These are phyloP conservation scores for Hypsizygus marmoreus DNA, from an alignment of 768 basidiomycete genomes.

Conservation along the genomic window DNA sequence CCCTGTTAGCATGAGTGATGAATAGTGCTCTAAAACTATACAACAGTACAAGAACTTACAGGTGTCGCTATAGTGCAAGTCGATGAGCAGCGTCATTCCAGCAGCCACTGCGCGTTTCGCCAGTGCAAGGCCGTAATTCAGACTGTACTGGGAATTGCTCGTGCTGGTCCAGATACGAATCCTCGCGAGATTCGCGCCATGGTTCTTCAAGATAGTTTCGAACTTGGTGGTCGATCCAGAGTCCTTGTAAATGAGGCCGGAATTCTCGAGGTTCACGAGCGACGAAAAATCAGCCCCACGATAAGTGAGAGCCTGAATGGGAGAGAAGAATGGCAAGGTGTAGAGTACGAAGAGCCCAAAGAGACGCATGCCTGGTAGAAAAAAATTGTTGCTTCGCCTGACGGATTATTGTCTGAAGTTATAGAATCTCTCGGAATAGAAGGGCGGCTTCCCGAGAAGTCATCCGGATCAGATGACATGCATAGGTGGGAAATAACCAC, in stretches of 20 bases:
- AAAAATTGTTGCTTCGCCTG: too few relatives aligned
- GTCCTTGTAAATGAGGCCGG: conserved; percentile 48
- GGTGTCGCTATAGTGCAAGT: conserved; percentile 68
- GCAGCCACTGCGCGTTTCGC: conserved; percentile 58
- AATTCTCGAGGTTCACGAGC: conserved; percentile 50
- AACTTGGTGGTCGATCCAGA: conserved; percentile 37
- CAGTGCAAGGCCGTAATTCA: conserved; percentile 51
- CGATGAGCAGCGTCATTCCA: conserved; percentile 56
- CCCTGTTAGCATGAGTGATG: conserved; percentile 42
- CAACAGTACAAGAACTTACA: conserved; percentile 34
- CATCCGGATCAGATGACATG: conserved; percentile 11
- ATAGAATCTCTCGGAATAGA: too few relatives aligned
- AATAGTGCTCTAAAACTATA: not conserved
- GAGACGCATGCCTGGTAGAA: conserved; percentile 22
- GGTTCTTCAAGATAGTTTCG: conserved; percentile 54
- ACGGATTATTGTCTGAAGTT: too few relatives aligned
- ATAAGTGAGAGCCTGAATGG: conserved; percentile 42
- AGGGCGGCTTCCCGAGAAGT: too few relatives aligned
- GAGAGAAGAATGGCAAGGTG: conserved; percentile 22
- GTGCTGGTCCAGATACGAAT: conserved; percentile 66
- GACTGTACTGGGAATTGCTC: conserved; percentile 48
- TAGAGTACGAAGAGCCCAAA: conserved; percentile 17
- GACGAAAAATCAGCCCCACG: conserved; percentile 61
- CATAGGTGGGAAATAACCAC: not conserved
- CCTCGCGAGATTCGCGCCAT: conserved; percentile 59